Evolutionary conservation across 805 yeast genomes (phyloP).

Genomic region (Groenewaldozyma salmanticensis): DNA sequence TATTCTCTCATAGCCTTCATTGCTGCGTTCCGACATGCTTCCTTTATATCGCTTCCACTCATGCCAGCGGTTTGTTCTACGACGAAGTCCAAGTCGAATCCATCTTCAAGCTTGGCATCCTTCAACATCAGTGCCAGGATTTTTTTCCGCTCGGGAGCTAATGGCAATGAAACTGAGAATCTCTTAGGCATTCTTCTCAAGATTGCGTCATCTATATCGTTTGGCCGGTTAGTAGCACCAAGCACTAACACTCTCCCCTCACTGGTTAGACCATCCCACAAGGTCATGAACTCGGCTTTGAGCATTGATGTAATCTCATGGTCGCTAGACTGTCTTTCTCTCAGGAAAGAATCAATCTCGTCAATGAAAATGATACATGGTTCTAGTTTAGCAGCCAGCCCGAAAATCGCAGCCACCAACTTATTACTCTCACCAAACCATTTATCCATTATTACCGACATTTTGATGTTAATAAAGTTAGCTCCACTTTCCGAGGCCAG

Average conservation of each 20-base stretch:
- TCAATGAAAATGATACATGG: constrained; percentile 95
- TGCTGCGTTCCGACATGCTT: constrained; percentile 88
- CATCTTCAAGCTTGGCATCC: constrained; percentile 51
- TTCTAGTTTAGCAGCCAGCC: constrained; percentile 78
- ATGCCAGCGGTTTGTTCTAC: constrained; percentile 60
- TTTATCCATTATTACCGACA: constrained; percentile 92
- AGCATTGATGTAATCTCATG: constrained; percentile 93
- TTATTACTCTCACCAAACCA: constrained; percentile 97
- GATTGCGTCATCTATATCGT: constrained; percentile 87
- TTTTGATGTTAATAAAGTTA: constrained; percentile 77
- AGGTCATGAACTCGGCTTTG: constrained; percentile 94
- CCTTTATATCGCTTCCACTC: constrained; percentile 89
- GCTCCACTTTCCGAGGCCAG: constrained; percentile 89
- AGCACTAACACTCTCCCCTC: constrained; percentile 74
- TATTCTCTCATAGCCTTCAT: constrained; percentile 81
- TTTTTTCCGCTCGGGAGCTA: constrained; percentile 51
- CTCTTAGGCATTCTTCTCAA: constrained; percentile 88
- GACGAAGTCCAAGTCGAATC: constrained; percentile 51
- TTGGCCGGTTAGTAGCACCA: constrained; percentile 91
- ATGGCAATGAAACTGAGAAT: constrained; percentile 70
- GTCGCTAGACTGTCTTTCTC: constrained; percentile 75
- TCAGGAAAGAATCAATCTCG: constrained; percentile 88
- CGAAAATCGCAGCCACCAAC: constrained; percentile 84
- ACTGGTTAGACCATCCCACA: constrained; percentile 89
- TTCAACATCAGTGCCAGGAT: constrained; percentile 61